A percentile compares a stretch with the other conserved stretches of the same genome.
These are phyloP conservation scores for Nemania abortiva DNA, from an alignment of 2,329 filamentous ascomycete genomes.

Conservation along the genomic window DNA sequence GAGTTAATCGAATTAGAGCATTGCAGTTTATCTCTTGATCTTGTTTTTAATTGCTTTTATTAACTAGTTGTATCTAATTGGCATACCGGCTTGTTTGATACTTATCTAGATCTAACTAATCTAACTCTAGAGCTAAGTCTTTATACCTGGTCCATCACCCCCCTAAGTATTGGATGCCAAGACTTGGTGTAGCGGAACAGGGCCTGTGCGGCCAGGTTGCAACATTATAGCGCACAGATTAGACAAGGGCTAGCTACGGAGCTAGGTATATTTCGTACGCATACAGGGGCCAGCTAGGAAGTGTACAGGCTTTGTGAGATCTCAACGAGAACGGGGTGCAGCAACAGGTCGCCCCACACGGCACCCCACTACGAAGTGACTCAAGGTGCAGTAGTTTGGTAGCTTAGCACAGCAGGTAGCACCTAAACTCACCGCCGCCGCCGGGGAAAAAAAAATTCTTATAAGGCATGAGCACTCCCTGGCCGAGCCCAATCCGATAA, in stretches of 20 bases:
- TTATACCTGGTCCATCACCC: not conserved
- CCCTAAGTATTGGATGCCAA: not conserved
- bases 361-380: not conserved
- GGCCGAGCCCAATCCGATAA: not conserved
- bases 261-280: not conserved
- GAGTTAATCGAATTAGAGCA: not conserved
- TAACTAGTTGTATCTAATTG: constrained; percentile 1
- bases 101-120: not conserved
- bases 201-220: not conserved
- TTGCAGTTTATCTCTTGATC: not conserved
- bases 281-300: not conserved
- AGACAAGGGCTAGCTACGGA: constrained; percentile 1
- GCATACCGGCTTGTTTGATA: not conserved
- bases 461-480: constrained; percentile 2
- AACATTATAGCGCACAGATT: not conserved
- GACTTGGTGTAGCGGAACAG: not conserved
- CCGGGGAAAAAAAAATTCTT: not conserved
- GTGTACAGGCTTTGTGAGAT: not conserved
- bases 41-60: constrained; percentile 6
- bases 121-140: not conserved
- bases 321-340: not conserved
- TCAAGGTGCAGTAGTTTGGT: constrained; percentile 1
- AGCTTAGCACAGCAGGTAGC: not conserved
- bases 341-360: not conserved
- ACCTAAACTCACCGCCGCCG: not conserved